Evolutionary conservation across 768 basidiomycete species (phyloP).

Genomic region (Boletus rubropictus): DNA sequence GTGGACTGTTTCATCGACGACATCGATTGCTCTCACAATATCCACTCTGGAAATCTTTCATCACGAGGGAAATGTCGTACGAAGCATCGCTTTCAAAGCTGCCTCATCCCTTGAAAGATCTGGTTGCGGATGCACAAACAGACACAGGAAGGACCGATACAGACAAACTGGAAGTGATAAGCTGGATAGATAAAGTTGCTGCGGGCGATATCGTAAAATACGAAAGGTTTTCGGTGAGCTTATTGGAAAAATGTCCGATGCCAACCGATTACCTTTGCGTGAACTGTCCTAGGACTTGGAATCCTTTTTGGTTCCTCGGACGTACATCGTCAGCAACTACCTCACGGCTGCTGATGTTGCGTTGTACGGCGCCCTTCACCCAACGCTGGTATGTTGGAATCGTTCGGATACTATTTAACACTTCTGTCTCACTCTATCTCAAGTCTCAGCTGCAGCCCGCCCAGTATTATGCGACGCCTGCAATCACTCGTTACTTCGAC

Average conservation of each 20-base stretch:
- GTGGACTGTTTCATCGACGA: slow-evolving; percentile 22
- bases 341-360: slow-evolving; percentile 88
- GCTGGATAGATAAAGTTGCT: slow-evolving; percentile 66
- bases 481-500: slow-evolving; percentile 90
- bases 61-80: slow-evolving; percentile 45
- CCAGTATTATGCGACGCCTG: slow-evolving; percentile 76
- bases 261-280: neutral
- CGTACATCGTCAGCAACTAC: slow-evolving; percentile 80
- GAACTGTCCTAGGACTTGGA: slow-evolving; percentile 56
- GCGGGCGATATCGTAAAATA: slow-evolving; percentile 43
- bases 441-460: slow-evolving; percentile 66
- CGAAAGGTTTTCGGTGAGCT: slow-evolving; percentile 46
- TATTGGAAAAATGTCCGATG: neutral
- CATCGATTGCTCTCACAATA: slow-evolving; percentile 16
- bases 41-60: slow-evolving; percentile 11
- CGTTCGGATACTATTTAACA: neutral
- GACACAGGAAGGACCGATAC: slow-evolving; percentile 51
- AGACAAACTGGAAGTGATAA: slow-evolving; percentile 57
- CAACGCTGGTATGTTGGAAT: slow-evolving; percentile 56
- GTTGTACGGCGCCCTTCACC: slow-evolving; percentile 84
- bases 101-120: slow-evolving; percentile 44
- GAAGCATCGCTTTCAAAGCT: slow-evolving; percentile 46
- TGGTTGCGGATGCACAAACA: slow-evolving; percentile 39
- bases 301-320: slow-evolving; percentile 62
- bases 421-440: slow-evolving; percentile 7